Conservation (phyloP, 2,329 filamentous ascomycete species). For the Xylariaceae sp. region DNA sequence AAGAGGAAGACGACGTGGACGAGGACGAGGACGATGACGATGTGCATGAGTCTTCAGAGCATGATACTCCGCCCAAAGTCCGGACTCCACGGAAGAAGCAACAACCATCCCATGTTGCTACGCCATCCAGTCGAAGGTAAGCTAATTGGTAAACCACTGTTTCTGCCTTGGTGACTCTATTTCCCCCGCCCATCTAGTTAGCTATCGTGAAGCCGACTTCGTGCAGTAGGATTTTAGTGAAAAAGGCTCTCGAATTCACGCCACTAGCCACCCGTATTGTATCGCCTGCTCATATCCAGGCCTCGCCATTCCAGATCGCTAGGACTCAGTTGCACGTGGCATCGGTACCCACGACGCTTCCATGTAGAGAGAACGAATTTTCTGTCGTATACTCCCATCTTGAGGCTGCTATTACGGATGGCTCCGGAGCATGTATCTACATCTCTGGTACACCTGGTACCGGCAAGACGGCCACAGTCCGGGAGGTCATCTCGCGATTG, state of each 20-base stretch:
- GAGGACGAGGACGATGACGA: slow-evolving; percentile 27
- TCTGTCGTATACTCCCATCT: slow-evolving; percentile 87
- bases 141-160: slow-evolving; percentile 29
- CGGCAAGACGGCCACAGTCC: slow-evolving; percentile 94
- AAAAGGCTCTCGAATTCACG: slow-evolving; percentile 90
- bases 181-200: slow-evolving; percentile 2
- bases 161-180: not conserved
- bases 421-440: slow-evolving; percentile 93
- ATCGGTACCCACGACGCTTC: slow-evolving; percentile 80
- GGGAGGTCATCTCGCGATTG: slow-evolving; percentile 85
- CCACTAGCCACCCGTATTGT: slow-evolving; percentile 85
- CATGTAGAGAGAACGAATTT: slow-evolving; percentile 90
- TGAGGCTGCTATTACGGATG: slow-evolving; percentile 88
- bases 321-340: slow-evolving; percentile 88
- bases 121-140: slow-evolving; percentile 40
- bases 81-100: slow-evolving; percentile 55
- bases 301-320: slow-evolving; percentile 87
- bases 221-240: slow-evolving; percentile 56
- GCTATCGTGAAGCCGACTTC: slow-evolving; percentile 2
- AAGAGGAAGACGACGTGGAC: slow-evolving; percentile 18
- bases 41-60: slow-evolving; percentile 30
- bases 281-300: slow-evolving; percentile 66
- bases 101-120: slow-evolving; percentile 42
- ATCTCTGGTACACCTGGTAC: slow-evolving; percentile 98
- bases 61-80: slow-evolving; percentile 30